Base-by-base conservation (phyloP, 163 green algal genomes). In the Scenedesmus sp. region DNA sequence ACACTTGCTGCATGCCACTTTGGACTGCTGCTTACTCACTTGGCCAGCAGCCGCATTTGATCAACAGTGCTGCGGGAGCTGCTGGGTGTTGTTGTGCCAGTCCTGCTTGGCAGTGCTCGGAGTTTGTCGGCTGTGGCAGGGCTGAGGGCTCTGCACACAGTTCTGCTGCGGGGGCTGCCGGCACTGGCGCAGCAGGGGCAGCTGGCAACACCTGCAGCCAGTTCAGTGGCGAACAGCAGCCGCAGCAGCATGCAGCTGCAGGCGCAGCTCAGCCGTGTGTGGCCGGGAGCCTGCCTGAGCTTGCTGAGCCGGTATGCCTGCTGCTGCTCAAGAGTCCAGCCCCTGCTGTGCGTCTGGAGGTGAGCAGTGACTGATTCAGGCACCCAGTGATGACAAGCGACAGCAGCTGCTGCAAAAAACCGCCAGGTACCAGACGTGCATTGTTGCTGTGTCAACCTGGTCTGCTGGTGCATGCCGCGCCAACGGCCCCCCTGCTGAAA, bases 1-100 rank as follows among this genome's bases (percentile, higher is more conserved):
- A 35, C 86, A 76, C 12, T 24, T 86, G n/a, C 86, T 91, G 73
- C 73, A 86, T 59, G 49, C 43, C 1, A 35, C 43, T 0, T 16
- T 91, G 33, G 86, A 91, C 86, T 86, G 51, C 35, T 91, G 86
- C 76, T 24, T 91, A 51, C 72, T 53, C 56, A 33, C 81, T 0
- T 91, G 86, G 86, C 86, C 86, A n/a, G 73, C 37, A 26, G 70
- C 43, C 33, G 86, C 49, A 35, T 86, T 91, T 43, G 12, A n/a
- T 0, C n/a, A 3, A 22, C n/a, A 22, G 73, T 91, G 56, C 86
- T 91, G 49, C 73, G 81, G 49, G 72, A 91, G 35, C 51, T 91
- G 68, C 18, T 91, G 76, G 16, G 7, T 3, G 10, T 1, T 24
- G 80, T 51, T 51, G 10, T 86, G 33, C 86, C 86, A 40, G 24